Evolutionary conservation across 2,329 filamentous ascomycete genomes (phyloP), one percentile per base, ranked within the genome.

Genomic region (Arthrobotrys pseudoclavata): DNA sequence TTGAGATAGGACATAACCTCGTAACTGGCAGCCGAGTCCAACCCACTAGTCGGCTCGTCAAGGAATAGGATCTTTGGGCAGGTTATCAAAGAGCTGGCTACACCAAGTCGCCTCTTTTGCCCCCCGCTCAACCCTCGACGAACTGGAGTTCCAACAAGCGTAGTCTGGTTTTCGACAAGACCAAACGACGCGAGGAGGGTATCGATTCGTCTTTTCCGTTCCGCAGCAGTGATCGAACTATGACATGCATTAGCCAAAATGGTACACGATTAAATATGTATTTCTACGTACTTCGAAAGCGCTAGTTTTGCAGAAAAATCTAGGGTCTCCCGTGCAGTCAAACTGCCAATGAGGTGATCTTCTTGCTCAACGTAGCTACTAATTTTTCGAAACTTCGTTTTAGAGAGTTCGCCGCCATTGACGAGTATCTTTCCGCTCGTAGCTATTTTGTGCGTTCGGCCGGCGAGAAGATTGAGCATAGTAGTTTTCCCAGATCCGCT

Each of bases 291-390:
- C 88, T 85, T 86, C 0, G 87, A 83, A 80, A 91, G 81, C 76
- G 89, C 84, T 3, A 96, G 87, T 29, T 91, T 88, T 0, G 92
- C 91, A 0, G 92, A 91, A 83, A 96, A 96, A 79, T 89, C 85
- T 76, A 97, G 84, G 0, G 93, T 96, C 85, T 96, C 93, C 29
- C 88, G 86, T 7, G 95, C 92, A 0, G 93, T 96, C 79, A 96
- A 85, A 0, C 91, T 91, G 3, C 93, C 93, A 62, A 95, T 91
- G 12, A 96, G 86, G 0, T 92, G 91, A 85, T 97, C 93, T 80
- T 96, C 92, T 83, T 97, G 93, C 85, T 97, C 93, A 22, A 96
- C 93, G 82, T 94, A 96, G 55, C 89, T 89, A 68, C 88, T 91
- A 61, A 95, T 86, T 57, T 88, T 86, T 18, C 89, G 88, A 80